Base-by-base conservation (phyloP, 1,139 yeast species). In the Blastobotrys serpentis region DNA sequence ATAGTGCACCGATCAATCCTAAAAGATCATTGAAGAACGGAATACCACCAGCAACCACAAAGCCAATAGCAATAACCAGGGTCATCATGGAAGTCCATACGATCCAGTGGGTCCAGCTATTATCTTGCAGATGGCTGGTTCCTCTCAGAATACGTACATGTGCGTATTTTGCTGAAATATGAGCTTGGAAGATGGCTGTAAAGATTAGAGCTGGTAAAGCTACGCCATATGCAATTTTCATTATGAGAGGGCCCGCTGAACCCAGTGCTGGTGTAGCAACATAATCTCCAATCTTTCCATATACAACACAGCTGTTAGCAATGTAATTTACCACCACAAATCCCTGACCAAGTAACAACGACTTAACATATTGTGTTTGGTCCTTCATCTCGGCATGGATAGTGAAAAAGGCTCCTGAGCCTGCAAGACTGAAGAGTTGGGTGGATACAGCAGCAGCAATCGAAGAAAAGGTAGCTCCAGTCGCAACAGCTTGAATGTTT, bases 21-120 rank as follows among this genome's bases (percentile, higher is more conserved):
- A 79, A 68, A 53, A 80, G 65, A 56, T 79, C 84, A 25, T 78
- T 72, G 63, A 80, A 80, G 63, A 80, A 80, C 11, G 85, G 85
- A 58, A 79, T 79, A 29, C 78, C 82, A 57, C 79, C 82, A 1
- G 84, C 83, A 58, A 80, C 69, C 17, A 79, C 64, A 55, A 79
- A 80, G 0, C 82, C 82, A 17, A 74, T 38, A 11, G 72, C 62
- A 84, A 84, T 79, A 17, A 76, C 66, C 0, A 57, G 50, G 6
- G 67, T 60, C 49, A 76, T 71, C 47, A 79, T 57, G 0, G 64
- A 70, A 2, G 66, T 57, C 84, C 85, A 80, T 3, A 71, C 67
- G 3, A 61, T 46, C 84, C 84, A 79, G 3, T 83, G 83, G 21
- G 64, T 55, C 13, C 66, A 56, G 0, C 84, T 78, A 57, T 47